Evolutionary conservation across 1,284 basidiomycete species (phyloP).

Genomic region (Trichosporon sp.): DNA sequence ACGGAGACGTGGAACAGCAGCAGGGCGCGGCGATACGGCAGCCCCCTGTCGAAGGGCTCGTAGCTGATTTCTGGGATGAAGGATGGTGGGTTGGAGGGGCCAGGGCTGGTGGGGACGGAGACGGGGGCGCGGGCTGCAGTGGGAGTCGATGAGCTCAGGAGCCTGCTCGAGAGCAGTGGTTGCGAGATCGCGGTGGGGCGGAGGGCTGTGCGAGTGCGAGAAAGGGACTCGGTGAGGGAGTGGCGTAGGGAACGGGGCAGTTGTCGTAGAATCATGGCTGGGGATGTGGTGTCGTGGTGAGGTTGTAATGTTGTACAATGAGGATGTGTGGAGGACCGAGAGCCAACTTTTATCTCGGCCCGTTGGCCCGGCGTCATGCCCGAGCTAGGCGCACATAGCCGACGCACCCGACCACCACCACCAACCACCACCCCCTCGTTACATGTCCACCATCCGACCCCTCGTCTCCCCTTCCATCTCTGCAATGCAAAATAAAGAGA

Average conservation of each 20-base stretch:
- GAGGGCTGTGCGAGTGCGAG: not conserved
- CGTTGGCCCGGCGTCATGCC: too few relatives aligned
- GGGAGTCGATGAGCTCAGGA: too few relatives aligned
- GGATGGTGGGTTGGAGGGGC: not conserved
- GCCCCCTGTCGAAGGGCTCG: slow-evolving; percentile 31
- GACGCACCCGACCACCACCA: too few relatives aligned
- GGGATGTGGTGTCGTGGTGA: too few relatives aligned
- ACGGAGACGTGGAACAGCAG: slow-evolving; percentile 46
- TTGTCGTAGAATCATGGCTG: not conserved
- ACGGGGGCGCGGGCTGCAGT: not conserved
- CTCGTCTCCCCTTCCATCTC: too few relatives aligned
- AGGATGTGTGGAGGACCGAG: not conserved
- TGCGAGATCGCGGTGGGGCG: too few relatives aligned
- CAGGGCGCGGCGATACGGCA: slow-evolving; percentile 38
- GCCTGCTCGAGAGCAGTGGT: too few relatives aligned
- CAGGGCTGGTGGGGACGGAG: not conserved
- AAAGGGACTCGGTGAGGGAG: not conserved
- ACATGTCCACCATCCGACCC: too few relatives aligned
- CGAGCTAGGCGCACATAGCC: too few relatives aligned
- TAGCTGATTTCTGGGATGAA: not conserved
- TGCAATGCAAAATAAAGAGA: too few relatives aligned
- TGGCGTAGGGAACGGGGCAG: not conserved
- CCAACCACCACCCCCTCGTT: too few relatives aligned
- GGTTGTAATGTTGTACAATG: not conserved
- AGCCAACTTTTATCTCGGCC: not conserved